phyloP scores from a whole-genome alignment of 108 stramenopile species.

The Cyclotella cryptica region DNA sequence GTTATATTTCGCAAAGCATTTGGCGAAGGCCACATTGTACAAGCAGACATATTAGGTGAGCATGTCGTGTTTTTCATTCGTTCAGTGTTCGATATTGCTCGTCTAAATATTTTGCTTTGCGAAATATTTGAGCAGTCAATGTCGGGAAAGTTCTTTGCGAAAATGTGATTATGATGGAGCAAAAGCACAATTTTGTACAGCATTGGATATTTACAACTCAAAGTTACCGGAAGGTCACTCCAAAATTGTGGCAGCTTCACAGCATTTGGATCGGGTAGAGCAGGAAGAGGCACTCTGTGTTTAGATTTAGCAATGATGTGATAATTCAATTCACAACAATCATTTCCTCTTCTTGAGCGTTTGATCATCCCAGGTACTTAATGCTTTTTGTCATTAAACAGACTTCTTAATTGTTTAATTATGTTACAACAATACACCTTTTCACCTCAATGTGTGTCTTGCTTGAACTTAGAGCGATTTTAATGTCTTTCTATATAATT shows the following conservation, averaged over 20 bases:
- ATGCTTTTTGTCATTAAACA: too few relatives aligned
- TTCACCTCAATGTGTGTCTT: too few relatives aligned
- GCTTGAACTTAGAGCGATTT: too few relatives aligned
- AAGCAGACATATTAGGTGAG: constrained; percentile 24
- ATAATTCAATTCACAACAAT: too few relatives aligned
- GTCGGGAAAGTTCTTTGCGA: constrained; percentile 64
- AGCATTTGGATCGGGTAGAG: constrained; percentile 36
- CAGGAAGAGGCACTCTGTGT: constrained; percentile 51
- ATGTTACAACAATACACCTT: too few relatives aligned
- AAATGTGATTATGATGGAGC: constrained; percentile 76
- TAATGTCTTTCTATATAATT: too few relatives aligned
- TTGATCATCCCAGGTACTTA: too few relatives aligned
- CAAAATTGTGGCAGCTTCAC: constrained; percentile 25
- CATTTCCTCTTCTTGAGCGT: too few relatives aligned
- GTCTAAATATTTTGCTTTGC: constrained; percentile 38
- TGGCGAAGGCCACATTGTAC: constrained; percentile 50
- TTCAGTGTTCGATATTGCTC: constrained; percentile 37
- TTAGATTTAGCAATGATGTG: not conserved
- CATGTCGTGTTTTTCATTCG: constrained; percentile 60
- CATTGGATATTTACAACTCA: constrained; percentile 62
- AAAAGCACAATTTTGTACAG: constrained; percentile 52
- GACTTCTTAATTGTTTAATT: not conserved
- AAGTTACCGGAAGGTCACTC: constrained; percentile 66
- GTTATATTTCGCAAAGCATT: constrained; percentile 60
- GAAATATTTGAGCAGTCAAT: constrained; percentile 52